Evolutionary conservation across 2,329 filamentous ascomycete genomes (phyloP).

Genomic region (Passalora sequoiae): DNA sequence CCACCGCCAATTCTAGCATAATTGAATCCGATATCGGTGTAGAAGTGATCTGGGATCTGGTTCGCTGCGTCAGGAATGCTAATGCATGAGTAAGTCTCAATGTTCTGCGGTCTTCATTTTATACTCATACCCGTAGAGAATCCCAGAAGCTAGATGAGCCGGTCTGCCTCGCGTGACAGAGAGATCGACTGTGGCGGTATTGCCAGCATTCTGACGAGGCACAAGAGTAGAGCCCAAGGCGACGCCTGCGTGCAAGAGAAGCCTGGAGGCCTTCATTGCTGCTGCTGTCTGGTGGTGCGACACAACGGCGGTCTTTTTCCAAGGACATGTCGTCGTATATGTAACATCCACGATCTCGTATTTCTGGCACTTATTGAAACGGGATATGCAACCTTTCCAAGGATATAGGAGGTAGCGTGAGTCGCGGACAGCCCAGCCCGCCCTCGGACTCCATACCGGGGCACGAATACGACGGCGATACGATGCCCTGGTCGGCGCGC

Average conservation of each 20-base stretch:
- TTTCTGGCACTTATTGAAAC: too few species aligned
- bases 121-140: conserved; percentile 35
- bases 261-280: background rate
- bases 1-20: conserved; percentile 41
- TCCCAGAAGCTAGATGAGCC: conserved; percentile 38
- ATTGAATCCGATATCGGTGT: conserved; percentile 39
- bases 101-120: background rate
- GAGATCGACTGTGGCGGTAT: conserved; percentile 30
- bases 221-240: conserved; percentile 7
- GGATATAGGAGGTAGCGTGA: too few species aligned
- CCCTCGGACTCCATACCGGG: too few species aligned
- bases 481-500: too few species aligned
- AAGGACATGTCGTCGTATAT: background rate
- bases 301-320: background rate
- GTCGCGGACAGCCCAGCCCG: too few species aligned
- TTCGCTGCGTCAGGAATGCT: conserved; percentile 30
- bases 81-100: background rate
- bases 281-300: background rate
- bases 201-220: conserved; percentile 16
- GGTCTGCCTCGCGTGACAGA: conserved; percentile 32
- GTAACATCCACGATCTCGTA: too few species aligned
- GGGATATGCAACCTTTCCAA: too few species aligned
- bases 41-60: conserved; percentile 40
- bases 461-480: too few species aligned
- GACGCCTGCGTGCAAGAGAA: background rate